phyloP scores from a whole-genome alignment of 202 grass and related monocot genomes.

The Carex sylvatica region DNA sequence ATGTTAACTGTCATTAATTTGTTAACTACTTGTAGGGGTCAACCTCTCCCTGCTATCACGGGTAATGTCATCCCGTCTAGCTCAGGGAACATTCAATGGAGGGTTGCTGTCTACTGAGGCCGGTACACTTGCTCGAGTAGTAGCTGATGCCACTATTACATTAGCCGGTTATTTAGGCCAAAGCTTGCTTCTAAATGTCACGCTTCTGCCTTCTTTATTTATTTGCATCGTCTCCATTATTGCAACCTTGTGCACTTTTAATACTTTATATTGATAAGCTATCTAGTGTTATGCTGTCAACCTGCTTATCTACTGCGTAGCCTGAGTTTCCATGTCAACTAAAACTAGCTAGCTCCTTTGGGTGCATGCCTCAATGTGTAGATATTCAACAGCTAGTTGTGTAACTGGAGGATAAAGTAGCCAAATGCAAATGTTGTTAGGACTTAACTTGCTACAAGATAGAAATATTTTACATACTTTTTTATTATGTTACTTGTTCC shows the following conservation, averaged over 20 bases:
- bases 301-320: neutral
- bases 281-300: neutral
- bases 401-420: conserved; percentile 11
- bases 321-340: neutral
- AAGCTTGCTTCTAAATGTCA: conserved; percentile 66
- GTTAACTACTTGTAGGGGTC: conserved; percentile 53
- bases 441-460: neutral
- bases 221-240: conserved; percentile 58
- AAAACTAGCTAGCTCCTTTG: conserved; percentile 5
- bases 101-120: conserved; percentile 82
- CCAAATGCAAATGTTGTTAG: neutral
- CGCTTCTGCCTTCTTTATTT: conserved; percentile 63
- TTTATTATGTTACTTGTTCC: neutral
- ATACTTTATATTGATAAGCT: conserved; percentile 53
- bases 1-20: neutral
- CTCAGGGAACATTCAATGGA: conserved; percentile 79
- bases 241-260: conserved; percentile 66
- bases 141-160: conserved; percentile 75
- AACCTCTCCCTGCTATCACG: conserved; percentile 78
- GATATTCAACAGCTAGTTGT: conserved; percentile 9
- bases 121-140: conserved; percentile 68
- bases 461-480: neutral
- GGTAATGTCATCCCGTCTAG: conserved; percentile 84
- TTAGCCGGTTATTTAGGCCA: conserved; percentile 62
- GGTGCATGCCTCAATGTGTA: neutral